Evolutionary conservation across 164 flowering plant genomes (phyloP).

Genomic region (Magnolia sinica): DNA sequence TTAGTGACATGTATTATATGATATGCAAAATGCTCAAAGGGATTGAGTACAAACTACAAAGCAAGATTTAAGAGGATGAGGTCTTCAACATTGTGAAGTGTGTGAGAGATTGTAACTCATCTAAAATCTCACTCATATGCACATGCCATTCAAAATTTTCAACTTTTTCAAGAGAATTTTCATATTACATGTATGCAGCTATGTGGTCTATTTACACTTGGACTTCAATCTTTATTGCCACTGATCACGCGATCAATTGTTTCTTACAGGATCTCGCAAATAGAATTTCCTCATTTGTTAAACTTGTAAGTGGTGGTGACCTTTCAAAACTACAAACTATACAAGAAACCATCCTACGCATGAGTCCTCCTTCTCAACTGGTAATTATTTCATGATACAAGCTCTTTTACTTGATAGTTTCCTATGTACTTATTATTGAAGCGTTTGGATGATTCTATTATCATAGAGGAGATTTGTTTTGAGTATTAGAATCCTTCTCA

Average conservation of each 20-base stretch:
- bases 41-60: no score
- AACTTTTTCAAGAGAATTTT: no score
- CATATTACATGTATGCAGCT: neutral
- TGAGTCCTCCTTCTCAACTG: constrained; percentile 37
- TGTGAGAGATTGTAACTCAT: neutral
- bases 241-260: neutral
- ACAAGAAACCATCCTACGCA: constrained; percentile 29
- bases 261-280: constrained; percentile 25
- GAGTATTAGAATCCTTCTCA: neutral
- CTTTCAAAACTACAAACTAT: constrained; percentile 36
- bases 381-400: constrained; percentile 15
- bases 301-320: constrained; percentile 28
- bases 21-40: no score
- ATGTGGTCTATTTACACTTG: neutral
- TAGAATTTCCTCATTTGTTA: constrained; percentile 15
- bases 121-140: no score
- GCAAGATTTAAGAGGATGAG: no score
- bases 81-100: no score
- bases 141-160: no score
- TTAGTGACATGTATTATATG: no score
- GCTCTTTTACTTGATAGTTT: neutral
- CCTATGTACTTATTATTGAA: neutral
- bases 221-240: neutral
- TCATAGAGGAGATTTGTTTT: neutral
- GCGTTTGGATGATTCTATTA: neutral